Conservation (phyloP, 1,284 basidiomycete species). For the Cystobasidium slooffiae region DNA sequence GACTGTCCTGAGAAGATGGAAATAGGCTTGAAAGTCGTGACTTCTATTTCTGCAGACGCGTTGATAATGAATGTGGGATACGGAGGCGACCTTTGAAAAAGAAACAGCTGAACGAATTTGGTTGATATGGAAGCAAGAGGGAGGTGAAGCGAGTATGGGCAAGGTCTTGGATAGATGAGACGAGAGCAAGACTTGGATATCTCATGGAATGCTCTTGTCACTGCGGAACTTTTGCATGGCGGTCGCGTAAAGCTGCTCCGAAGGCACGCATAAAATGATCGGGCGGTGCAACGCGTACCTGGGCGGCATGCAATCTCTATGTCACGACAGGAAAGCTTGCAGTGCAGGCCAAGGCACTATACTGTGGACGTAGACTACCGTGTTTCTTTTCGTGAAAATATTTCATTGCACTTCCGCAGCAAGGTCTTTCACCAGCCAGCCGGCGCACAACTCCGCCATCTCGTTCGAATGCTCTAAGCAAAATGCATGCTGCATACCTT, state of each 20-base stretch:
- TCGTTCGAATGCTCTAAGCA: slow-evolving; percentile 35
- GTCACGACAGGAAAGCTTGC: not conserved
- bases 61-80: not conserved
- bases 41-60: not conserved
- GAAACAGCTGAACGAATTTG: not conserved
- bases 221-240: not conserved
- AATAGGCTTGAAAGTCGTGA: slow-evolving; percentile 8
- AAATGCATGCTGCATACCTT: slow-evolving; percentile 43
- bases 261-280: not conserved
- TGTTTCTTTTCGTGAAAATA: not conserved
- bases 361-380: not conserved
- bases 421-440: slow-evolving; percentile 31
- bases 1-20: not conserved
- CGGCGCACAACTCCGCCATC: slow-evolving; percentile 36
- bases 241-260: slow-evolving; percentile 3
- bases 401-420: slow-evolving; percentile 4
- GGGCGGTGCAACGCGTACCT: not conserved
- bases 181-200: too few relatives aligned
- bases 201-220: slow-evolving; percentile 10
- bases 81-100: too few relatives aligned
- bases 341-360: not conserved
- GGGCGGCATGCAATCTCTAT: not conserved
- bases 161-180: not conserved
- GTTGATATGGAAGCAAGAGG: not conserved
- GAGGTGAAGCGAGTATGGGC: not conserved